These are phyloP conservation scores for Collariella sp. DNA, from an alignment of 495 filamentous ascomycete species.

Conservation along the genomic window DNA sequence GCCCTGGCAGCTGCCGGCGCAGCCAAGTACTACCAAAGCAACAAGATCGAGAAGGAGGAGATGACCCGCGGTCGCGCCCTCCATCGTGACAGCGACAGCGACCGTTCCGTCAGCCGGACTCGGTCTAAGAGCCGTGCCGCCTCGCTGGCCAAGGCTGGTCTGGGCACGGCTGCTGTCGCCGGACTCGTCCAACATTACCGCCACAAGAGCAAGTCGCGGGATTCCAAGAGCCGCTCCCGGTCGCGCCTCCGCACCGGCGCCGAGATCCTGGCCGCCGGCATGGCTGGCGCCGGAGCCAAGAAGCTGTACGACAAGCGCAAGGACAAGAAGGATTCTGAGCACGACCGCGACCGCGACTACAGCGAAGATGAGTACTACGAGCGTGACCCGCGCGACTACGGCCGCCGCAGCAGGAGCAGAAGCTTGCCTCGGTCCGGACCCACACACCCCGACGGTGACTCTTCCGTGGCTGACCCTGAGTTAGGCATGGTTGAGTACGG, in stretches of 20 bases:
- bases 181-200: constrained; percentile 66
- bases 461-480: constrained; percentile 49
- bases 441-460: constrained; percentile 34
- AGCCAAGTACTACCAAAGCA: constrained; percentile 64
- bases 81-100: constrained; percentile 42
- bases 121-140: constrained; percentile 54
- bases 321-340: constrained; percentile 36
- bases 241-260: constrained; percentile 48
- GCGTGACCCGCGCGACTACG: constrained; percentile 14
- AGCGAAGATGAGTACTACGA: constrained; percentile 26
- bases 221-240: constrained; percentile 49
- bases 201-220: constrained; percentile 55
- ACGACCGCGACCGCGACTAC: constrained; percentile 31
- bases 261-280: constrained; percentile 62
- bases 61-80: constrained; percentile 60
- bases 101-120: constrained; percentile 33
- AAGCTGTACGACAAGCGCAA: constrained; percentile 68
- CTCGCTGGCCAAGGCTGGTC: constrained; percentile 66
- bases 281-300: constrained; percentile 69
- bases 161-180: constrained; percentile 69
- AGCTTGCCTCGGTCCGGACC: constrained; percentile 45
- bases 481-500: constrained; percentile 79
- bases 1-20: constrained; percentile 67
- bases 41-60: constrained; percentile 57
- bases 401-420: constrained; percentile 45